Evolutionary conservation across 106 monocot genomes (phyloP), one percentile per base, ranked within the genome.

Genomic region (Dendrobium huoshanense): DNA sequence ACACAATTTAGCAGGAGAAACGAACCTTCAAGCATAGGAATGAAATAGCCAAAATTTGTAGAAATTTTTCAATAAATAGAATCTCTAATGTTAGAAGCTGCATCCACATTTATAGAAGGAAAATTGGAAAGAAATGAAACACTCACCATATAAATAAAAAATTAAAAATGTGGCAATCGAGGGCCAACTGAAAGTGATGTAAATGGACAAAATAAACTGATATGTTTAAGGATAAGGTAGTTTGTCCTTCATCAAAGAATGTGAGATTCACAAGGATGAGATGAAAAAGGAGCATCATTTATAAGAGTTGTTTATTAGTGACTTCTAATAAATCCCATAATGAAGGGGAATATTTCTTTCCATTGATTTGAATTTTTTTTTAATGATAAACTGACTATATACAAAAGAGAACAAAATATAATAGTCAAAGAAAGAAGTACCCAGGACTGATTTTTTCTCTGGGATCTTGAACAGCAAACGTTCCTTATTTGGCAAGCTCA

Each of bases 401-500:
- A 41, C 42, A 17, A 74, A 74, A 42, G 27, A 47, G 22, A 76
- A 2, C 9, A 76, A 49, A 41, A 24, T 37, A 47, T 47, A 49
- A 24, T 2, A 78, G 13, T 20, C 24, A 7, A 58, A 58, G 37
- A 40, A 20, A 55, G 51, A 10, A 15, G 9, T 65, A 79, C 83
- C 83, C 42, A 83, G 42, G 73, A 79, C 31, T 5, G 83, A 83
- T 79, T 83, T 83, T 42, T 78, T 22, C 51, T 79, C 79, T 5
- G 77, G 70, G 9, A 78, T 41, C 22, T 43, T 83, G 31, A 83
- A 83, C 55, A 83, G 56, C 16, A 74, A 16, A 1, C 58, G 72
- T 1, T 74, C 83, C 55, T 68, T 82, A 37, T 20, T 67, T 1
- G 79, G 73, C 51, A 83, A 41, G 67, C 73, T 73, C 29, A 83